Percentiles rank a stretch among this genome's conserved stretches.
Evolutionary conservation across 139 green algal species (phyloP).

Genomic region (Volvox reticuliferus): DNA sequence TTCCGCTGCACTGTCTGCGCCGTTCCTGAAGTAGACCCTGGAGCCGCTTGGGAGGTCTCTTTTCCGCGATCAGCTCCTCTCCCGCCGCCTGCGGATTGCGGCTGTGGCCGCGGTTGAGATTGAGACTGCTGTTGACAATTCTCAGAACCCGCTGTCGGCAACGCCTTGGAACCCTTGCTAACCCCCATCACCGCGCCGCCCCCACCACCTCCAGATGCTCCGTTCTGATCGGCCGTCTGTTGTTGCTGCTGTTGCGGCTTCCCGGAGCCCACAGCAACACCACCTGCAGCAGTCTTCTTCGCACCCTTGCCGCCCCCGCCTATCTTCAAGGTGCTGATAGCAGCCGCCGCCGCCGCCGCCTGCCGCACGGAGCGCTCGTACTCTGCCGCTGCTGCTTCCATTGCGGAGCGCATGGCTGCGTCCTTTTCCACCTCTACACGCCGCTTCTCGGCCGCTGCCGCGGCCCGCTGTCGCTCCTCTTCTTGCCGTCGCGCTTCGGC

Average conservation of each 20-base stretch:
- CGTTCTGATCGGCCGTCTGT: neutral
- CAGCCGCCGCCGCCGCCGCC: constrained; percentile 3
- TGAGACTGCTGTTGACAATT: neutral
- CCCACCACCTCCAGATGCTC: neutral
- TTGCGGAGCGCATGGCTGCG: constrained; percentile 12
- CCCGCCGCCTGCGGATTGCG: too few species aligned
- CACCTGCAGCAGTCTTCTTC: neutral
- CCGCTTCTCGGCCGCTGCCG: neutral
- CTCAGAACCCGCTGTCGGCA: too few species aligned
- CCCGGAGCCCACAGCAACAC: neutral
- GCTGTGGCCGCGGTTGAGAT: neutral
- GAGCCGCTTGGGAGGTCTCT: too few species aligned
- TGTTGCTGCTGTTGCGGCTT: too few species aligned
- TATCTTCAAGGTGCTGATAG: neutral
- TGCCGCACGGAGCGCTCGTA: constrained; percentile 35
- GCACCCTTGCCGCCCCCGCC: neutral
- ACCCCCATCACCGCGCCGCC: neutral
- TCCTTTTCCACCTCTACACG: constrained; percentile 31
- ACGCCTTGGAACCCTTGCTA: neutral
- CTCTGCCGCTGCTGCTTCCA: constrained; percentile 41
- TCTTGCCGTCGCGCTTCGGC: constrained; percentile 18
- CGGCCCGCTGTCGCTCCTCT: constrained; percentile 5
- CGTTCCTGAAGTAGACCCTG: neutral
- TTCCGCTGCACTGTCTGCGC: neutral
- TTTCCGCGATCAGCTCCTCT: too few species aligned